A percentile compares a stretch with the other conserved stretches of the same genome.
Evolutionary conservation across 768 basidiomycete genomes (phyloP).

Genomic region (Calocera viscosa): DNA sequence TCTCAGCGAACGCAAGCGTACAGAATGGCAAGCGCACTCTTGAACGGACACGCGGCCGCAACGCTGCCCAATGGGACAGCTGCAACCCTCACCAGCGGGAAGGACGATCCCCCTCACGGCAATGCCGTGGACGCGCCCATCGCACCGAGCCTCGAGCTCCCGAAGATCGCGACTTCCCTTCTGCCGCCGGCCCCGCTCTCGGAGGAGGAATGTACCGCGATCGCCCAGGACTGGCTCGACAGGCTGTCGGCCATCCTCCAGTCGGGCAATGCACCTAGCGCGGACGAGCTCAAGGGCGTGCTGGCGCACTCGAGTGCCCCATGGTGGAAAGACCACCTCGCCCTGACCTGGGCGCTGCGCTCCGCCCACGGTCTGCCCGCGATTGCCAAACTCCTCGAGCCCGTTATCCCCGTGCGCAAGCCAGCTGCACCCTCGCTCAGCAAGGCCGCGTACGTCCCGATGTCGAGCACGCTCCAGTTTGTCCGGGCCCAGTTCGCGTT

Average conservation of each 20-base stretch:
- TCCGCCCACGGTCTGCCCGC: neutral
- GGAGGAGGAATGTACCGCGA: neutral
- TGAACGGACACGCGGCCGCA: neutral
- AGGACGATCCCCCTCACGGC: neutral
- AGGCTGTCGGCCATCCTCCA: neutral
- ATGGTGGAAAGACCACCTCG: neutral
- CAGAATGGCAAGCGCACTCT: neutral
- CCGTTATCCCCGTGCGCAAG: neutral
- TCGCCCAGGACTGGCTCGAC: neutral
- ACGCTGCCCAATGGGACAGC: neutral
- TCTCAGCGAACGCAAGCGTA: neutral
- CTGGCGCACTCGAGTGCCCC: neutral
- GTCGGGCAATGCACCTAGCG: neutral
- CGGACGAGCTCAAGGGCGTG: neutral
- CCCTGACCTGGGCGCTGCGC: neutral
- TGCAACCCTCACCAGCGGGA: neutral
- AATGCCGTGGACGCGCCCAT: neutral
- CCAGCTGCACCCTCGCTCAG: neutral
- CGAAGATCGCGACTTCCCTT: neutral
- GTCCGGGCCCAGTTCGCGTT: neutral
- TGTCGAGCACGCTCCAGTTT: neutral
- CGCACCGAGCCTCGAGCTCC: neutral
- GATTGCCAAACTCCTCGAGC: neutral
- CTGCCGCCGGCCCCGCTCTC: neutral
- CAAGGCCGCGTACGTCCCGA: neutral